A percentile compares a stretch with the other conserved stretches of the same genome.
phyloP scores from a whole-genome alignment of 2,329 filamentous ascomycete species.

The Stylonectria norvegica region DNA sequence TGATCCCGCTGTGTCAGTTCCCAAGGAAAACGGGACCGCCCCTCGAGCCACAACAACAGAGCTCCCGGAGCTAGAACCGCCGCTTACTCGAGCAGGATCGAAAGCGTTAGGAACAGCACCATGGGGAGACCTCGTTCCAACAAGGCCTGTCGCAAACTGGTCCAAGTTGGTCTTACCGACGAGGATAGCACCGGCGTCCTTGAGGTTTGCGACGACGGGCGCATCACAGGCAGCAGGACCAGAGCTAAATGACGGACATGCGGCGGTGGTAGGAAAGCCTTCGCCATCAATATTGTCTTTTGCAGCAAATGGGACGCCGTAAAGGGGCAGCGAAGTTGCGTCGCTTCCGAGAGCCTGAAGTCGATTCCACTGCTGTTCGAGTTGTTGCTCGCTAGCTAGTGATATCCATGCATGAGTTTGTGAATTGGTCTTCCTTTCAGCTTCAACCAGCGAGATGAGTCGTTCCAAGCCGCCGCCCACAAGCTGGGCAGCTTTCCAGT shows the following conservation, averaged over 20 bases:
- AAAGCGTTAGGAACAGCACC: slow-evolving; percentile 54
- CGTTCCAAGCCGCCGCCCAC: slow-evolving; percentile 25
- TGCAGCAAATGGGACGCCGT: slow-evolving; percentile 54
- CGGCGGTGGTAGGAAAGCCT: slow-evolving; percentile 50
- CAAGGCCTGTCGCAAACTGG: slow-evolving; percentile 61
- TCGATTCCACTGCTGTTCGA: slow-evolving; percentile 17
- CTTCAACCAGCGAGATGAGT: slow-evolving; percentile 23
- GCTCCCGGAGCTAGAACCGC: slow-evolving; percentile 58
- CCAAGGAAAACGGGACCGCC: slow-evolving; percentile 54
- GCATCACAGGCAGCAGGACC: slow-evolving; percentile 44
- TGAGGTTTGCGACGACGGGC: slow-evolving; percentile 46
- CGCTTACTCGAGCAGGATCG: slow-evolving; percentile 36
- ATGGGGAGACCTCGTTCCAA: slow-evolving; percentile 58
- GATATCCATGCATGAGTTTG: slow-evolving; percentile 32
- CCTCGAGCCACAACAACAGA: slow-evolving; percentile 52
- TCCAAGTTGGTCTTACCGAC: slow-evolving; percentile 60
- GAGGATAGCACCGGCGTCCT: slow-evolving; percentile 52
- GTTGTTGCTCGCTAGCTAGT: slow-evolving; percentile 27
- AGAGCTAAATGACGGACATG: slow-evolving; percentile 47
- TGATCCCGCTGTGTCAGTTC: slow-evolving; percentile 54
- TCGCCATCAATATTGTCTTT: slow-evolving; percentile 56
- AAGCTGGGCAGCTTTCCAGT: slow-evolving; percentile 27
- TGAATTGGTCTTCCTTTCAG: slow-evolving; percentile 16
- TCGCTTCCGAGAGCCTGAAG: slow-evolving; percentile 12
- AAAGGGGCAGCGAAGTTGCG: slow-evolving; percentile 42